Conservation (phyloP, 345 rosid genomes). For the Brassica carinata region DNA sequence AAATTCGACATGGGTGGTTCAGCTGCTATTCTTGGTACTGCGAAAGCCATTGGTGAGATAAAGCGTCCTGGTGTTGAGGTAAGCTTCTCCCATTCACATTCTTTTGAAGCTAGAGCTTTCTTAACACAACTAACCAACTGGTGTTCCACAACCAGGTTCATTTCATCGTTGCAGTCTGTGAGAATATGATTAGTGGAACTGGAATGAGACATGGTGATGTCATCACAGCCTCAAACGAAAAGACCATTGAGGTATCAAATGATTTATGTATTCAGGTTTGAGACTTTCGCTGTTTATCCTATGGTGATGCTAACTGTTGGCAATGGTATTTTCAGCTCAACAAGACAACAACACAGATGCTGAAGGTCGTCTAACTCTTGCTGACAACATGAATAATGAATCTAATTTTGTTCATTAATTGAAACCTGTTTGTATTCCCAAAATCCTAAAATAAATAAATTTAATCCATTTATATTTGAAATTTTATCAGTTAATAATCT, state of each 20-base stretch:
- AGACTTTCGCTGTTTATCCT: slow-evolving; percentile 1
- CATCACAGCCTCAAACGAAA: slow-evolving; percentile 91
- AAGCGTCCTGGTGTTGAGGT: too few species aligned
- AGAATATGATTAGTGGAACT: slow-evolving; percentile 98
- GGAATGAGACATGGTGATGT: slow-evolving; percentile 99
- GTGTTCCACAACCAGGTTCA: slow-evolving; percentile 58
- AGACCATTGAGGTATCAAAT: slow-evolving; percentile 77
- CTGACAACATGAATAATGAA: slow-evolving; percentile 43
- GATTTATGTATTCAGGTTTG: background rate
- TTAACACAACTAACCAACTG: background rate
- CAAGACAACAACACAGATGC: slow-evolving; percentile 97
- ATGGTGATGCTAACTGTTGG: slow-evolving; percentile 10
- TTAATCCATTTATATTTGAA: too few species aligned
- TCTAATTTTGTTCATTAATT: too few species aligned
- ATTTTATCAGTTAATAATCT: too few species aligned
- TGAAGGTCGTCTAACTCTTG: slow-evolving; percentile 95
- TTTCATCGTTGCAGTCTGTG: slow-evolving; percentile 94
- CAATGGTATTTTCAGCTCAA: slow-evolving; percentile 58
- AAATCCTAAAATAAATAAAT: too few species aligned
- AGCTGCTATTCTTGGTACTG: too few species aligned
- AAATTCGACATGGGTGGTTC: too few species aligned
- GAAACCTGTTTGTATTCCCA: too few species aligned
- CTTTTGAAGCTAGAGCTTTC: background rate
- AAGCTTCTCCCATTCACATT: background rate
- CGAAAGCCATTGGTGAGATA: too few species aligned